Conservation (phyloP, 2,329 filamentous ascomycete genomes). For the Pseudogymnoascus sp. region DNA sequence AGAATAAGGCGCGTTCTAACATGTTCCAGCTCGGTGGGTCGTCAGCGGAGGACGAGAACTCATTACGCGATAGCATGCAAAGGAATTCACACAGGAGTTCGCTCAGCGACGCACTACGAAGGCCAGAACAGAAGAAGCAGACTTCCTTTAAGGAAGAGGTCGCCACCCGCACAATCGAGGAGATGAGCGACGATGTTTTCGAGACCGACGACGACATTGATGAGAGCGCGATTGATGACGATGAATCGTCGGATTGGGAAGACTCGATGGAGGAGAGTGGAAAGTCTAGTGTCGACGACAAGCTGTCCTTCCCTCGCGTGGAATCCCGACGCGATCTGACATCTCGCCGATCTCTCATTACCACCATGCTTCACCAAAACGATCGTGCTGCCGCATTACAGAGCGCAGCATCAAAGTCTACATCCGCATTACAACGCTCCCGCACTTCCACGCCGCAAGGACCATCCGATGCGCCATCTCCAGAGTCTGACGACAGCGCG, state of each 20-base stretch:
- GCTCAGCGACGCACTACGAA: conserved; percentile 43
- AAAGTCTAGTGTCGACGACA: conserved; percentile 73
- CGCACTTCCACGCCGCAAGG: conserved; percentile 62
- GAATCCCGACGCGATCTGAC: conserved; percentile 79
- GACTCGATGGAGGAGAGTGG: conserved; percentile 72
- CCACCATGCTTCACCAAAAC: conserved; percentile 76
- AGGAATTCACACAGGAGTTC: conserved; percentile 42
- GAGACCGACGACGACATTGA: conserved; percentile 61
- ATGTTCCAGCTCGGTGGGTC: conserved; percentile 69
- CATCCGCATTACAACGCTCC: conserved; percentile 46
- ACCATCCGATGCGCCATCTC: conserved; percentile 50
- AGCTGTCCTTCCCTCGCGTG: conserved; percentile 77
- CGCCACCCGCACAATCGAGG: conserved; percentile 56
- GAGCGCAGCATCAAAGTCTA: conserved; percentile 47
- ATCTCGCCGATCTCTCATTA: conserved; percentile 81
- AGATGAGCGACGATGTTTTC: conserved; percentile 45
- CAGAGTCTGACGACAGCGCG: conserved; percentile 31
- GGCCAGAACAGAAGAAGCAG: conserved; percentile 56
- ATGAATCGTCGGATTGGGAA: conserved; percentile 50
- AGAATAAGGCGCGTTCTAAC: conserved; percentile 35
- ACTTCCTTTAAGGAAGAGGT: conserved; percentile 76
- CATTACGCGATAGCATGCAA: conserved; percentile 43
- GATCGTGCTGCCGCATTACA: conserved; percentile 63
- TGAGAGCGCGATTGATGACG: conserved; percentile 72
- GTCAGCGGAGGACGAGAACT: conserved; percentile 77